These are phyloP conservation scores for Fusarium sp. DNA, from an alignment of 2,329 filamentous ascomycete genomes.

Conservation along the genomic window DNA sequence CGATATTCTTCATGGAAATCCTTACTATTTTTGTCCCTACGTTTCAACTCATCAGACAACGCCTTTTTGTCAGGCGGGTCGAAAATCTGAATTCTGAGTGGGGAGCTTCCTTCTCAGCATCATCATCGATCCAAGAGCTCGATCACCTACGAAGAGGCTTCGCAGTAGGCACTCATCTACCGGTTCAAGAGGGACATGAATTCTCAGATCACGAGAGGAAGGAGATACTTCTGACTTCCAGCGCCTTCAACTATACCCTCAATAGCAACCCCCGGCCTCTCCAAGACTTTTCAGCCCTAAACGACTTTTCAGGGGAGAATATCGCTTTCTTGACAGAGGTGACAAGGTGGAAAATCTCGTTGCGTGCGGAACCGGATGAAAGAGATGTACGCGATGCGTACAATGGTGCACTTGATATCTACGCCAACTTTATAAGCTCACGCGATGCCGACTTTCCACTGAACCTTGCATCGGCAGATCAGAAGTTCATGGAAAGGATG, in stretches of 20 bases:
- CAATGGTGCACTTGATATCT: constrained; percentile 69
- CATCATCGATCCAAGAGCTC: not conserved
- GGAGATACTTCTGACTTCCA: constrained; percentile 66
- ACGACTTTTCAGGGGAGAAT: constrained; percentile 77
- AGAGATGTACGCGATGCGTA: constrained; percentile 57
- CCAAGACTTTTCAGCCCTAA: constrained; percentile 70
- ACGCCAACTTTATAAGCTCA: constrained; percentile 68
- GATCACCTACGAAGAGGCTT: not conserved
- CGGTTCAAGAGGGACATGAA: too few relatives aligned
- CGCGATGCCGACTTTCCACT: constrained; percentile 71
- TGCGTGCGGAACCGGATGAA: constrained; percentile 10
- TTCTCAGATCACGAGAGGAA: constrained; percentile 21
- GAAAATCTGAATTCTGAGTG: constrained; percentile 19
- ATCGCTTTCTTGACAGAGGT: constrained; percentile 73
- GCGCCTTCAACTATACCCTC: constrained; percentile 70
- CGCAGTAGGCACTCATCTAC: not conserved
- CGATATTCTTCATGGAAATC: constrained; percentile 53
- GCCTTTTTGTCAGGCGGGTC: constrained; percentile 50
- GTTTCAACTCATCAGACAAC: constrained; percentile 63
- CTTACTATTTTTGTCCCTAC: constrained; percentile 71
- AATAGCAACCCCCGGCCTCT: constrained; percentile 66
- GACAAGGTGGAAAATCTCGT: constrained; percentile 62
- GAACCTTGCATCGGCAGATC: constrained; percentile 68
- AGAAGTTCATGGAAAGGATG: constrained; percentile 61
- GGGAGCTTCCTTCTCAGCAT: constrained; percentile 6